Conservation (phyloP, 2,329 filamentous ascomycete species). For the Cladosporium sphaerospermum region DNA sequence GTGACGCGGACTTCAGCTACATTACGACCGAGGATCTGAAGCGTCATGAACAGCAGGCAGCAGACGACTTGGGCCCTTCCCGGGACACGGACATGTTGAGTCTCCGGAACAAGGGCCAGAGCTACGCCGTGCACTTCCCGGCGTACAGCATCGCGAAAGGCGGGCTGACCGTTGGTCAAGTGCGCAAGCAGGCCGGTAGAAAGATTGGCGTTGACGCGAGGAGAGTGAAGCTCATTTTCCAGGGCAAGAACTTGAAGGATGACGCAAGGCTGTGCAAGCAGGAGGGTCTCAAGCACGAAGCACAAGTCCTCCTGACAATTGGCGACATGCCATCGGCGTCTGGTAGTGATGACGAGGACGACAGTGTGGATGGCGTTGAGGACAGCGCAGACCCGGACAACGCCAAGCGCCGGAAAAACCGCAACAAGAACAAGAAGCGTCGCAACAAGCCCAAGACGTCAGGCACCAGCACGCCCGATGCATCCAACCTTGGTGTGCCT, state of each 20-base stretch:
- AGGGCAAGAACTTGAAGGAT: slow-evolving; percentile 65
- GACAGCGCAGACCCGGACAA: slow-evolving; percentile 26
- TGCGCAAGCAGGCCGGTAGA: slow-evolving; percentile 61
- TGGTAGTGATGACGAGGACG: slow-evolving; percentile 36
- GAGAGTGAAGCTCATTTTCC: slow-evolving; percentile 65
- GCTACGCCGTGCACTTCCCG: slow-evolving; percentile 66
- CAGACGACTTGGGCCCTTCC: slow-evolving; percentile 34
- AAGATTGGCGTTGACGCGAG: slow-evolving; percentile 55
- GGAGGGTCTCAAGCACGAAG: slow-evolving; percentile 54
- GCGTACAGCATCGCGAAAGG: slow-evolving; percentile 70
- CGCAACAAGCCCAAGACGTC: slow-evolving; percentile 35
- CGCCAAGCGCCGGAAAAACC: slow-evolving; percentile 35
- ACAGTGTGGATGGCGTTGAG: slow-evolving; percentile 29
- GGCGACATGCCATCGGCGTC: slow-evolving; percentile 45
- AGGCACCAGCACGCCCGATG: slow-evolving; percentile 29
- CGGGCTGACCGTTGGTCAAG: slow-evolving; percentile 59
- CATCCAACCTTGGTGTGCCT: slow-evolving; percentile 32
- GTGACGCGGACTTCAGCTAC: slow-evolving; percentile 72
- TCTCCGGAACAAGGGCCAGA: slow-evolving; percentile 61
- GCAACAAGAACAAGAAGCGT: slow-evolving; percentile 40
- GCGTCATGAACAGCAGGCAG: slow-evolving; percentile 24
- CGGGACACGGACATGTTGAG: slow-evolving; percentile 64
- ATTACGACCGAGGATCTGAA: slow-evolving; percentile 69
- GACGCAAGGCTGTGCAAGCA: slow-evolving; percentile 50
- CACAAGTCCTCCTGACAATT: slow-evolving; percentile 55